phyloP scores from a whole-genome alignment of 2,329 filamentous ascomycete species.

The Sclerotinia trifoliorum region DNA sequence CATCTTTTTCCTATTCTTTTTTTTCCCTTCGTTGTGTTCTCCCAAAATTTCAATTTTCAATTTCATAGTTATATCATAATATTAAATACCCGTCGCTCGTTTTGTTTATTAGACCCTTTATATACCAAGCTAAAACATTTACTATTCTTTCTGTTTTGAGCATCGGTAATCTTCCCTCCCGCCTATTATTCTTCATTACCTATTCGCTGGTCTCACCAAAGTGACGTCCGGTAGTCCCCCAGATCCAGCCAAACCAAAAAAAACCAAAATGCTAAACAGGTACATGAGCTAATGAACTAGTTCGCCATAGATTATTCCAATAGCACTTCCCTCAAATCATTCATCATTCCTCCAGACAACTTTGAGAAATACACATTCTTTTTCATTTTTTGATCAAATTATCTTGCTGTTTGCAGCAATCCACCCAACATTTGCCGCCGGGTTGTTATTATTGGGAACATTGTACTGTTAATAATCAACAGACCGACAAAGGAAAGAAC shows the following conservation, averaged over 20 bases:
- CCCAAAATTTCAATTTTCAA: background rate
- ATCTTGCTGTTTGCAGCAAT: slow-evolving; percentile 2
- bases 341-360: slow-evolving; percentile 20
- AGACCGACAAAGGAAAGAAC: slow-evolving; percentile 8
- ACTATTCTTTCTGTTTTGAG: background rate
- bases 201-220: slow-evolving; percentile 6
- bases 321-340: slow-evolving; percentile 1
- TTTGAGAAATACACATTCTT: slow-evolving; percentile 17
- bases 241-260: background rate
- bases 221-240: slow-evolving; percentile 10
- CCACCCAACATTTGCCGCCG: background rate
- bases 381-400: background rate
- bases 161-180: slow-evolving; percentile 14
- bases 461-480: slow-evolving; percentile 4
- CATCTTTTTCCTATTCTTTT: background rate
- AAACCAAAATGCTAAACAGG: background rate
- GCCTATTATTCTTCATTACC: background rate
- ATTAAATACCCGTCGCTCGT: background rate
- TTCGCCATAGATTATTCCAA: background rate
- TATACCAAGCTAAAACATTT: background rate
- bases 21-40: background rate
- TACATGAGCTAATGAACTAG: slow-evolving; percentile 3
- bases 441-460: background rate
- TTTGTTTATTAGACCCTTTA: background rate
- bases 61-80: too few relatives aligned